Percentiles rank a stretch among this genome's conserved stretches.
Evolutionary conservation across 345 rosid genomes (phyloP).

Genomic region (Eucalyptus pauciflora): DNA sequence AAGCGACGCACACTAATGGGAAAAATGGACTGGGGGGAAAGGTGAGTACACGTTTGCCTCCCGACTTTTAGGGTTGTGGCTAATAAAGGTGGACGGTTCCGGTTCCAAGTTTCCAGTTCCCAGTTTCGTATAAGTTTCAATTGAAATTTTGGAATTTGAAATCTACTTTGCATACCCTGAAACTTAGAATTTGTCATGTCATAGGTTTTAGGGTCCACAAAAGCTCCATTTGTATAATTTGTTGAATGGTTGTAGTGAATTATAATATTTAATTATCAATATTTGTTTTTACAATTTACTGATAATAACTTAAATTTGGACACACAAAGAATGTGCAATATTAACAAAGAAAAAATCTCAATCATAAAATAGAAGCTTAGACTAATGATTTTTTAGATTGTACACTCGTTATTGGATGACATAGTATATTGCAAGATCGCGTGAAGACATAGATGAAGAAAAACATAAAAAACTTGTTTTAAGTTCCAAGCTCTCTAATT

Average conservation of each 20-base stretch:
- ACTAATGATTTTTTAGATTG: too few species aligned
- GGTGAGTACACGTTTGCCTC: background rate
- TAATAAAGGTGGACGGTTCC: background rate
- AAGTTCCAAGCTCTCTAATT: too few species aligned
- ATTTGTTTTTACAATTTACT: accelerated
- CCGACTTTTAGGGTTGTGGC: accelerated
- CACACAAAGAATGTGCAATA: too few species aligned
- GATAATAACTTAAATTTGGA: too few species aligned
- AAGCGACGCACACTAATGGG: background rate
- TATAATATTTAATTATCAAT: too few species aligned
- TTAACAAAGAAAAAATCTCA: too few species aligned
- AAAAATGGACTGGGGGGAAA: background rate
- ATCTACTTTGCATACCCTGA: accelerated
- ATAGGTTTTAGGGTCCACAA: too few species aligned
- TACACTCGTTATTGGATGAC: accelerated
- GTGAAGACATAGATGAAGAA: accelerated
- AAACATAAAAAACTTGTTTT: too few species aligned
- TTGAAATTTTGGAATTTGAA: too few species aligned
- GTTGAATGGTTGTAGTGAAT: too few species aligned
- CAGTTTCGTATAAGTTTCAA: accelerated
- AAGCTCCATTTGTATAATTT: accelerated
- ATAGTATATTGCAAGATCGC: accelerated
- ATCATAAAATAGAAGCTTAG: too few species aligned
- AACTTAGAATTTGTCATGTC: too few species aligned
- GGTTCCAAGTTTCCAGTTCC: accelerated